Evolutionary conservation across 345 rosid species (phyloP), one percentile per base, ranked within the genome.

Genomic region (Populus tremula): DNA sequence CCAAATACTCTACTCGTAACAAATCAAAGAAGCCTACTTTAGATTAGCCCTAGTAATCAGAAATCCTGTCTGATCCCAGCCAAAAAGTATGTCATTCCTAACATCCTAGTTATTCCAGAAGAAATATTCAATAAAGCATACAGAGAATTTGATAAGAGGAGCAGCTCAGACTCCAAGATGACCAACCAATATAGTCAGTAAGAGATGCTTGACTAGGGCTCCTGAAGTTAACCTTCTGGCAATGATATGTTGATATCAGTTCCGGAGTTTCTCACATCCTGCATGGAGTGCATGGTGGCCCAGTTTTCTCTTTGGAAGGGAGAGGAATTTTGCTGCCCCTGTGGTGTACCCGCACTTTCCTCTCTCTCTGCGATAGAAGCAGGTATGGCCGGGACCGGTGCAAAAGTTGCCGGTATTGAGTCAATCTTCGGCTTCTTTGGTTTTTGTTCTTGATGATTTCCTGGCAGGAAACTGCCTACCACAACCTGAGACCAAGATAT

Each of bases 381-480:
- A 0, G 89, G 87, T 71, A 86, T 49, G 1, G 78, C 77, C 17
- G 71, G 71, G 5, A 29, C 59, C 2, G 88, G 80, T 14, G 77
- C 56, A n/a, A 84, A 79, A 9, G 83, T 54, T 8, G 76, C 75
- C 6, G 92, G 79, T 23, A 81, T 45, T 54, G 85, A 41, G 53
- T 83, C 87, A 6, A 82, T 81, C 77, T 91, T 90, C 70, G 79
- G 85, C 71, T 88, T 87, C 85, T 84, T 93, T 0, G 83, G 84
- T 81, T 85, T 88, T 69, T 88, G 93, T 74, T 94, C 93, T 9
- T 85, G 96, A 41, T 90, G 98, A 80, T 88, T 82, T 74, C 90
- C 90, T 0, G 93, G 88, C 39, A 93, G 86, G 86, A 93, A 95
- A 81, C 96, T 93, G 71, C 98, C 99, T 62, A 93, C 85, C 2